Percentiles rank a stretch among this genome's conserved stretches.
phyloP scores from a whole-genome alignment of 2,329 filamentous ascomycete genomes.

The Xylaria sp. region DNA sequence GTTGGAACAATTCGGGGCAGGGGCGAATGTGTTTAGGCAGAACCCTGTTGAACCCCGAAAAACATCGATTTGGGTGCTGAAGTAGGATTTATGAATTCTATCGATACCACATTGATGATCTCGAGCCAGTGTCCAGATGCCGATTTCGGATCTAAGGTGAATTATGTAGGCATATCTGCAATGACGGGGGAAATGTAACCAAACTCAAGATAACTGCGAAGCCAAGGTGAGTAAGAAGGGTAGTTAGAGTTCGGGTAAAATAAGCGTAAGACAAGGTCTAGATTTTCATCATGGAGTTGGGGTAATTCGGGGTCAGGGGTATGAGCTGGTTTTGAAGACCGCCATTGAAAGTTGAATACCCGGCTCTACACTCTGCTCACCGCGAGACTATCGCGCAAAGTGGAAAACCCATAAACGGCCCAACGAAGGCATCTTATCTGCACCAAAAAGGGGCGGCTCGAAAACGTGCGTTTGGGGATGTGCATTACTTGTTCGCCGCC shows the following conservation, averaged over 20 bases:
- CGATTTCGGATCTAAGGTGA: not conserved
- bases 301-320: conserved; percentile 2
- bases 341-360: not conserved
- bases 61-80: not conserved
- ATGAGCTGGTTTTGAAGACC: conserved; percentile 6
- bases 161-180: not conserved
- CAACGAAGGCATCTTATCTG: not conserved
- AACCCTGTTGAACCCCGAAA: not conserved
- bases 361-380: not conserved
- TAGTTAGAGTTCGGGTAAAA: conserved; percentile 4
- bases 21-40: not conserved
- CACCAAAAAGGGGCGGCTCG: not conserved
- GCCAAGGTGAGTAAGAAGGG: not conserved
- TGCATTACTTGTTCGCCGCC: not conserved
- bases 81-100: not conserved
- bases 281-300: conserved; percentile 13
- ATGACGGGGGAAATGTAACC: not conserved
- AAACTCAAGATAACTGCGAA: not conserved
- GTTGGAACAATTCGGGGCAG: conserved; percentile 5
- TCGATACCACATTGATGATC: not conserved
- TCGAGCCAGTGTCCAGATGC: not conserved
- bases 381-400: conserved; percentile 12
- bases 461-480: not conserved
- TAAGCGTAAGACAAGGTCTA: conserved; percentile 1
- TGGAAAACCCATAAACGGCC: not conserved